Evolutionary conservation across 805 yeast genomes (phyloP).

Genomic region (Wickerhamiella domercqiae): DNA sequence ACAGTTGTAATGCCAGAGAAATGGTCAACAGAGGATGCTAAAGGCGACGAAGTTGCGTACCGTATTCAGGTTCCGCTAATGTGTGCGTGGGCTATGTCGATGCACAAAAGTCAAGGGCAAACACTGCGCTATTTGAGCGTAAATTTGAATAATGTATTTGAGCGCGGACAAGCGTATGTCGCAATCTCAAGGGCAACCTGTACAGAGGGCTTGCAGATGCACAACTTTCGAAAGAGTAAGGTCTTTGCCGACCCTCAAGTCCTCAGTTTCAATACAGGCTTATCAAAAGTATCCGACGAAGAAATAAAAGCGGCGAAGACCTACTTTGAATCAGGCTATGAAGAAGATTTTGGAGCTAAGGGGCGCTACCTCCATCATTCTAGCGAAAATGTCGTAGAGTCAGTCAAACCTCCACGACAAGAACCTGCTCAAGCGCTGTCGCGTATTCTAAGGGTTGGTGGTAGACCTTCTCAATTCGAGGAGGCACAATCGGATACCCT

Average conservation of each 20-base stretch:
- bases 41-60: conserved; percentile 49
- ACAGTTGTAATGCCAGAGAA: conserved; percentile 67
- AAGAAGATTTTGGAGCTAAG: background rate
- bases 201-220: conserved; percentile 67
- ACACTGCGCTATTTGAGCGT: conserved; percentile 64
- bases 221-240: conserved; percentile 48
- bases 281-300: conserved; percentile 4
- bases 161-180: conserved; percentile 90
- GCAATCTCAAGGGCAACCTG: conserved; percentile 84
- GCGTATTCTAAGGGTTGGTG: too few species aligned
- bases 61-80: conserved; percentile 74
- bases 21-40: conserved; percentile 68
- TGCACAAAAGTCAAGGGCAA: conserved; percentile 93
- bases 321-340: conserved; percentile 2
- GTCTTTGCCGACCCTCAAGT: conserved; percentile 64
- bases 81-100: conserved; percentile 92
- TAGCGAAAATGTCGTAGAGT: too few species aligned
- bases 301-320: conserved; percentile 8
- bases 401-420: too few species aligned
- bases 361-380: too few species aligned
- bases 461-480: too few species aligned
- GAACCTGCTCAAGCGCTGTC: too few species aligned
- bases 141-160: conserved; percentile 63
- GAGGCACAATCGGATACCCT: too few species aligned
- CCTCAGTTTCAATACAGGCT: conserved; percentile 39